Conservation (phyloP, 352 stramenopile species). For the Sclerospora graminicola region DNA sequence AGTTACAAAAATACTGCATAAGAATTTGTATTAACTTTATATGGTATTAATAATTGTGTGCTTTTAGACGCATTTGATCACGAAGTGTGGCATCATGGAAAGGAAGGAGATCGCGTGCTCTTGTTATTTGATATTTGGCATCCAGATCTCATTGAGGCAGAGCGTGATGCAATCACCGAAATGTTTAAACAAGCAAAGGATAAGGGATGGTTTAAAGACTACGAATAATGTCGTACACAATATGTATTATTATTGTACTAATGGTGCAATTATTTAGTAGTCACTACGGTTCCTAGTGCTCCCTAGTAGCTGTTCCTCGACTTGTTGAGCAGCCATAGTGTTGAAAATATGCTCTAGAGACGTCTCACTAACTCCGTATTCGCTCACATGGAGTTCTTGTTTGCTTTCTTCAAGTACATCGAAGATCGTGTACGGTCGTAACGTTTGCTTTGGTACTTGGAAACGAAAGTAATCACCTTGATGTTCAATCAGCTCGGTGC, state of each 20-base stretch:
- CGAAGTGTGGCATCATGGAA: constrained; percentile 66
- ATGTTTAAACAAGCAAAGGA: constrained; percentile 70
- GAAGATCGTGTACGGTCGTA: constrained; percentile 61
- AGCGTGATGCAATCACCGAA: constrained; percentile 42
- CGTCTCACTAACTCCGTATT: constrained; percentile 86
- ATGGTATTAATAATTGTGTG: too few relatives aligned
- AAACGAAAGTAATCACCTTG: constrained; percentile 61
- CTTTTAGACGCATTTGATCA: constrained; percentile 66
- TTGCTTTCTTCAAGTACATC: constrained; percentile 61
- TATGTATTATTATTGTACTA: too few relatives aligned
- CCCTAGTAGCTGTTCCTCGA: constrained; percentile 34
- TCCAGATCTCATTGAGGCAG: constrained; percentile 44
- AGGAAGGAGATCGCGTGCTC: constrained; percentile 61
- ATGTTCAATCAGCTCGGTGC: constrained; percentile 41
- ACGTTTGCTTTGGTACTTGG: constrained; percentile 49
- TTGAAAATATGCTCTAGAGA: constrained; percentile 92
- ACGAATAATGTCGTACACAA: constrained; percentile 24
- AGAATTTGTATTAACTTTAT: not conserved
- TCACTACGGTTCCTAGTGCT: constrained; percentile 12
- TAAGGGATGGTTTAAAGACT: constrained; percentile 69
- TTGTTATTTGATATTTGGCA: constrained; percentile 84
- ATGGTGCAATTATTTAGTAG: too few relatives aligned
- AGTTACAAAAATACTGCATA: not conserved
- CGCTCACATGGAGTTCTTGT: constrained; percentile 42
- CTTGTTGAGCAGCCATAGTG: constrained; percentile 77